Conservation (phyloP, 306 rosid genomes). For the Casuarina glauca region DNA sequence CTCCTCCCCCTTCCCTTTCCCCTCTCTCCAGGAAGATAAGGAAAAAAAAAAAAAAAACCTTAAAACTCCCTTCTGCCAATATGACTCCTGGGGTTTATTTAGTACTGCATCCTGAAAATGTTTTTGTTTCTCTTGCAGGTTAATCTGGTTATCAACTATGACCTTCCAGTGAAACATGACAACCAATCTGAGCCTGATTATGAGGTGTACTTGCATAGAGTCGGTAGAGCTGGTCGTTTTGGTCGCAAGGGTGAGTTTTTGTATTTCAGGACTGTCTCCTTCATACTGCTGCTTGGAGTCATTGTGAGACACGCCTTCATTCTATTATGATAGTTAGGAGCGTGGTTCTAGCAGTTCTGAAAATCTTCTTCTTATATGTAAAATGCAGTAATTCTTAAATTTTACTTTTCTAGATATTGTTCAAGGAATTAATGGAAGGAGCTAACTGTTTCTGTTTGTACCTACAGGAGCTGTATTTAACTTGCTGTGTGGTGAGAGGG, state of each 20-base stretch:
- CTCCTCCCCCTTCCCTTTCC: background rate
- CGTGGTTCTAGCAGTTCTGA: no score
- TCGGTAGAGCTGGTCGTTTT: slow-evolving; percentile 91
- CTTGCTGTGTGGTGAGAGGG: slow-evolving; percentile 46
- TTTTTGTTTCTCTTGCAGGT: slow-evolving; percentile 35
- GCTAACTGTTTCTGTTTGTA: slow-evolving; percentile 18
- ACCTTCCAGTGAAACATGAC: slow-evolving; percentile 63
- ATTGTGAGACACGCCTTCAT: background rate
- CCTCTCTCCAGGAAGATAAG: background rate
- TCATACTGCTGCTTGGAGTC: background rate
- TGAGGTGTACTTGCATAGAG: slow-evolving; percentile 84
- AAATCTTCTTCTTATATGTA: no score
- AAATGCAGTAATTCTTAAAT: background rate
- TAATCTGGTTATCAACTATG: slow-evolving; percentile 83
- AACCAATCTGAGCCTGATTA: slow-evolving; percentile 59
- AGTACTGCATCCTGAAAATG: slow-evolving; percentile 12
- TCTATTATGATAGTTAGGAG: no score
- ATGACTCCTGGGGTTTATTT: background rate
- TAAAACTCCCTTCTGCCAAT: background rate
- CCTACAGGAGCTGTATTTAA: slow-evolving; percentile 61
- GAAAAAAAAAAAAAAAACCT: no score
- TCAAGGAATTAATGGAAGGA: background rate
- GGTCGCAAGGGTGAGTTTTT: slow-evolving; percentile 78
- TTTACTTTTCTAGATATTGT: background rate
- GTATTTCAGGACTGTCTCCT: background rate